Conservation (phyloP, 768 basidiomycete genomes). For the Rhizopogon salebrosus region DNA sequence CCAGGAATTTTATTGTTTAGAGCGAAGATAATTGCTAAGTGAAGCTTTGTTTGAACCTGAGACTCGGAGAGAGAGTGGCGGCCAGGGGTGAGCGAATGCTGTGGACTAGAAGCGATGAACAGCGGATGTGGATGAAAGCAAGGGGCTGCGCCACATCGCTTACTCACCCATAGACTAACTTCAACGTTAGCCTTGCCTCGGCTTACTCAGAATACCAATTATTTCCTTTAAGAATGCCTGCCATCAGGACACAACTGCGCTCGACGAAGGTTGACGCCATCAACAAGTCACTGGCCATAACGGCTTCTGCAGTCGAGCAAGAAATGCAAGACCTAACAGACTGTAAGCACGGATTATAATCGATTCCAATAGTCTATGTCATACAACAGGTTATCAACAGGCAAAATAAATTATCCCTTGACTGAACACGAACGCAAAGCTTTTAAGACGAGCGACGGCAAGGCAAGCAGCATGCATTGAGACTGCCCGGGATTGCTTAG, state of each 20-base stretch:
- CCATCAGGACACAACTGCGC: background rate
- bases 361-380: background rate
- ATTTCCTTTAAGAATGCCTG: background rate
- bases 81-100: too few species aligned
- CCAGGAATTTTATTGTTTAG: too few species aligned
- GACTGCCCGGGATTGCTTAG: background rate
- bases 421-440: slow-evolving; percentile 9
- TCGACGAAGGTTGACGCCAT: background rate
- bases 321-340: slow-evolving; percentile 2
- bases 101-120: too few species aligned
- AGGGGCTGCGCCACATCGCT: too few species aligned
- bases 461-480: slow-evolving; percentile 14
- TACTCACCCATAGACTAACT: too few species aligned
- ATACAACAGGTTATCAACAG: background rate
- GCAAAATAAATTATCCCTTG: slow-evolving; percentile 10
- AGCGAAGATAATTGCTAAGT: too few species aligned
- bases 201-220: too few species aligned
- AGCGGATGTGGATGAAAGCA: too few species aligned
- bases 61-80: too few species aligned
- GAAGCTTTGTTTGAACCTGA: too few species aligned
- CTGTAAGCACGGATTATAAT: background rate
- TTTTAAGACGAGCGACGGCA: slow-evolving; percentile 24
- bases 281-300: background rate
- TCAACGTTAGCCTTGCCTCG: too few species aligned
- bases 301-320: background rate